Base-by-base conservation (phyloP, 2,329 filamentous ascomycete genomes). In the Epichloe baconii region DNA sequence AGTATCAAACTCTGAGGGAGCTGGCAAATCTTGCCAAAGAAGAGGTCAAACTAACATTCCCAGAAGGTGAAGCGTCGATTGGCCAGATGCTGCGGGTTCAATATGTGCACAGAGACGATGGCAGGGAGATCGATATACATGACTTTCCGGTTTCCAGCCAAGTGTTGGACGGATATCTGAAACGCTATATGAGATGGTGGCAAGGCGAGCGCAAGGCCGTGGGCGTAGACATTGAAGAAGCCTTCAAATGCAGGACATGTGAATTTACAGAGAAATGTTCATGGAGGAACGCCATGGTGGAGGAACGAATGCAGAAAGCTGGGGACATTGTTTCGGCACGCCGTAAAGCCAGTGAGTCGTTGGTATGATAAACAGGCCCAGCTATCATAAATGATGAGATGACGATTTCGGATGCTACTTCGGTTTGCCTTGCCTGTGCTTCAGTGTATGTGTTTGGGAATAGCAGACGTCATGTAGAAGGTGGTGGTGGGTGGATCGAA, bases 211-310 rank as follows among this genome's bases (percentile, higher is more conserved):
- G 90, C 15, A 69, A 77, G 47, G 80, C 89, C 0, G 74, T 75
- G 7, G 91, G 91, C 0, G 90, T 96, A 3, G 75, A 79, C 6
- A 76, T 94, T 6, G 83, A 90, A 60, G 90, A 96, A 58, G 86
- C 88, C 0, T 95, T 85, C 68, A 97, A 96, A 65, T 97, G 91
- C 64, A 72, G 80, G 19, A 80, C 76, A 23, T 97, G 91, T 62
- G 88, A 95, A 57, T 96, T 96, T 65, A 79, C 76, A 0, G 82
- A 87, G 2, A 74, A 72, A 2, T 97, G 91, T 64, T 75, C 77
- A 12, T 97, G 91, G 91, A 74, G 90, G 38, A 73, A 77, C 58
- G 73, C 74, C 11, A 83, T 86, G 66, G 80, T 90, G 50, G 75
- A 80, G 54, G 80, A 45, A 14, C 44, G 38, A 1, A 26, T 52